Conservation (phyloP, 2,329 filamentous ascomycete species). For the Pyrenophora graminea region DNA sequence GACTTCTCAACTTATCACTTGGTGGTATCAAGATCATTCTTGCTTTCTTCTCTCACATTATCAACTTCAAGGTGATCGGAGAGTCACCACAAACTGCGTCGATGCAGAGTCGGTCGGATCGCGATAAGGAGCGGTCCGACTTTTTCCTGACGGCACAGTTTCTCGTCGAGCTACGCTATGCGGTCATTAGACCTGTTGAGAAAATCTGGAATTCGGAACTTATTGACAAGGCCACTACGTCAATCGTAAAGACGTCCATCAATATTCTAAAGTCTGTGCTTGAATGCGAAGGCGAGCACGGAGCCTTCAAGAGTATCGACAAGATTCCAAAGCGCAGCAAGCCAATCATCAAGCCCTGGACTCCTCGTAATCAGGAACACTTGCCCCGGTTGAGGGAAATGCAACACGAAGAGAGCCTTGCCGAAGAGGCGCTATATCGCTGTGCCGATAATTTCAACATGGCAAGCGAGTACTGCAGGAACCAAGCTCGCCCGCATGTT, state of each 20-base stretch:
- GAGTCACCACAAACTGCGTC: constrained; percentile 70
- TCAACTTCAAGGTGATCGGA: constrained; percentile 76
- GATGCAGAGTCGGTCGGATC: constrained; percentile 57
- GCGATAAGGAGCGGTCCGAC: constrained; percentile 61
- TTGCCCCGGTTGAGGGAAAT: constrained; percentile 50
- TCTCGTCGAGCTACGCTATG: constrained; percentile 80
- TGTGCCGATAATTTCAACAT: constrained; percentile 68
- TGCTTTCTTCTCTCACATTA: constrained; percentile 76
- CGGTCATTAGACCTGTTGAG: constrained; percentile 74
- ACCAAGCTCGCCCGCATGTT: constrained; percentile 62
- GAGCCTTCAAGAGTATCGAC: constrained; percentile 66
- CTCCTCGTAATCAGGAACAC: constrained; percentile 53
- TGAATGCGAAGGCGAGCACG: constrained; percentile 73
- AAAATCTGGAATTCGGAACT: constrained; percentile 85
- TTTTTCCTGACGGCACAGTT: constrained; percentile 74
- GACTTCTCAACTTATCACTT: constrained; percentile 54
- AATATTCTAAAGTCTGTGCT: constrained; percentile 81
- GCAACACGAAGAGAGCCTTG: constrained; percentile 64
- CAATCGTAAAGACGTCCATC: constrained; percentile 77
- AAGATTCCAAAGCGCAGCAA: constrained; percentile 57
- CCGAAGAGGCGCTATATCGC: constrained; percentile 79
- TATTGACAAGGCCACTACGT: constrained; percentile 77
- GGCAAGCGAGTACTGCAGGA: constrained; percentile 75
- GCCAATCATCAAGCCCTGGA: constrained; percentile 57
- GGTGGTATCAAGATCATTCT: constrained; percentile 80